Percentiles rank a stretch among this genome's conserved stretches.
Evolutionary conservation across 495 filamentous ascomycete species (phyloP).

Genomic region (Penicillium paradoxum): DNA sequence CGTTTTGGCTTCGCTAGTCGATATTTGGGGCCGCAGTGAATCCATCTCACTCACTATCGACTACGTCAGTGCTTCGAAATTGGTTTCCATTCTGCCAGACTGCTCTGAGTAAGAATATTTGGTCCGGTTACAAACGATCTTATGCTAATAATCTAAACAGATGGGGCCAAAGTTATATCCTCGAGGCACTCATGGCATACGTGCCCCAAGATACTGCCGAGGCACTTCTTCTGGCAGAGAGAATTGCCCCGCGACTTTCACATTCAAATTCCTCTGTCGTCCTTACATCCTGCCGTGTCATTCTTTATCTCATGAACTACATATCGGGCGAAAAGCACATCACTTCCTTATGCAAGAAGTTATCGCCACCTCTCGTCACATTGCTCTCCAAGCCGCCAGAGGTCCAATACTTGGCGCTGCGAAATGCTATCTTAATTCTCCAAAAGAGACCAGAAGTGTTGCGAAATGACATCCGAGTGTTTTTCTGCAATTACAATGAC

Average conservation of each 20-base stretch:
- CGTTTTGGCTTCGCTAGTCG: constrained; percentile 85
- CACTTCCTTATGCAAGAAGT: constrained; percentile 79
- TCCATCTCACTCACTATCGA: constrained; percentile 98
- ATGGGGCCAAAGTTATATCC: constrained; percentile 98
- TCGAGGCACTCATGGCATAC: constrained; percentile 97
- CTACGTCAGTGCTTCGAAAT: constrained; percentile 93
- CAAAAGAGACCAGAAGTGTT: constrained; percentile 92
- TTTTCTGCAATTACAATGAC: constrained; percentile 99
- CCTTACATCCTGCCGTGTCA: constrained; percentile 89
- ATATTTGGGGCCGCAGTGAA: constrained; percentile 98
- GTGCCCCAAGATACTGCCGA: constrained; percentile 88
- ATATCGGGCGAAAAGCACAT: constrained; percentile 92
- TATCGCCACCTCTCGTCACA: constrained; percentile 93
- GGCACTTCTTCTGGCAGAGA: constrained; percentile 83
- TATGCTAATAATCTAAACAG: constrained; percentile 45
- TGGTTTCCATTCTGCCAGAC: constrained; percentile 92
- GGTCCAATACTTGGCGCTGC: constrained; percentile 91
- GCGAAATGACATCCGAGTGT: constrained; percentile 94
- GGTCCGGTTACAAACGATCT: not conserved
- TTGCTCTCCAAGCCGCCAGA: constrained; percentile 94
- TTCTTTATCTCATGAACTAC: constrained; percentile 99
- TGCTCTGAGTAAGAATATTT: constrained; percentile 79
- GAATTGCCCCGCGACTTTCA: constrained; percentile 87
- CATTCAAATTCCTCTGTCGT: constrained; percentile 97
- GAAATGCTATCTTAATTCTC: constrained; percentile 91